Evolutionary conservation across 768 basidiomycete genomes (phyloP), one percentile per base, ranked within the genome.

Genomic region (Boletus tylopilopsis): DNA sequence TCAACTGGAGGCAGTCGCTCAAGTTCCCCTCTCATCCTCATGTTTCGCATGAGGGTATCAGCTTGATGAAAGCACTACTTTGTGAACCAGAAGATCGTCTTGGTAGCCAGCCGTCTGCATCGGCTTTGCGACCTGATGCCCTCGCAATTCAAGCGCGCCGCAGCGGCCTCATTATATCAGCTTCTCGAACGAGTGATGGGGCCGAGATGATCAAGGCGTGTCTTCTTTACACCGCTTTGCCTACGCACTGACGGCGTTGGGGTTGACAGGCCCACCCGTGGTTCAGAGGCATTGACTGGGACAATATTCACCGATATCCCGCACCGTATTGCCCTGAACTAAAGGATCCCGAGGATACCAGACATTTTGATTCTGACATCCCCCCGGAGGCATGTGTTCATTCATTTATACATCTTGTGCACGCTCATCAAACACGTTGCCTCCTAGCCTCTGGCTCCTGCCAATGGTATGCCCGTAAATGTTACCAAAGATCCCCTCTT

Each of bases 71-170:
- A 61, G 84, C 83, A 57, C 77, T 97, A 22, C 81, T 97, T 27
- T 97, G 95, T 67, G 95, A 99, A 69, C 87, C 93, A 7, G 94
- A 97, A 71, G 92, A 96, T 68, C 84, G 95, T 44, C 76, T 99
- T 41, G 93, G 90, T 33, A 87, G 86, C 41, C 84, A 86, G 64
- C 68, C 80, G 22, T 75, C 80, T 30, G 73, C 81, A 42, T 86
- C 84, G 44, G 80, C 82, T 40, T 80, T 79, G 42, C 76, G 90
- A 53, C 87, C 90, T 27, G 84, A 92, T 68, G 85, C 87, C 25
- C 76, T 89, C 70, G 78, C 90, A 60, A 68, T 84, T 43, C 82
- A 86, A 58, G 81, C 83, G 43, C 76, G 89, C 67, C 76, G 87
- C 67, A 90, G 85, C 59, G 85, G 78, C 45, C 90, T 89, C 71